Percentiles rank a stretch among this genome's conserved stretches.
phyloP scores from a whole-genome alignment of 1,284 basidiomycete species.

The Leccinum subrobustum region DNA sequence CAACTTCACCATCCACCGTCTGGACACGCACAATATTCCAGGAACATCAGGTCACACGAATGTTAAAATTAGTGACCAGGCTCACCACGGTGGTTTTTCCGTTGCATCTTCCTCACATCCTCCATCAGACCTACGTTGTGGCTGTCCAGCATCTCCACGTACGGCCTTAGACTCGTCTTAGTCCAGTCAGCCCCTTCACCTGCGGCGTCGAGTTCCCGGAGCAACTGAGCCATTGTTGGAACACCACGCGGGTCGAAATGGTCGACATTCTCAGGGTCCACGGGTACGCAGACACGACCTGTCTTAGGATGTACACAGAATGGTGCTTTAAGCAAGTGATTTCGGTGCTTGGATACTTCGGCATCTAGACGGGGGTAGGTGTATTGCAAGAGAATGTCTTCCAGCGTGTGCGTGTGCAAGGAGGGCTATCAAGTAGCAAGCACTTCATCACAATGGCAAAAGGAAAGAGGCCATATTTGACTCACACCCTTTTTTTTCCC shows the following conservation, averaged over 20 bases:
- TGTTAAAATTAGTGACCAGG: neutral
- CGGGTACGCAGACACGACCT: constrained; percentile 92
- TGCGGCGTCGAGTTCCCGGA: constrained; percentile 72
- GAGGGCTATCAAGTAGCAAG: constrained; percentile 35
- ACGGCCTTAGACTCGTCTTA: constrained; percentile 79
- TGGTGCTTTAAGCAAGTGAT: constrained; percentile 97
- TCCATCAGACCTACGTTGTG: constrained; percentile 65
- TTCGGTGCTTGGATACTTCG: constrained; percentile 96
- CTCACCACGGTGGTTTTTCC: constrained; percentile 33
- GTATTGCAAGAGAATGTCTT: constrained; percentile 92
- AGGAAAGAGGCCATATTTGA: neutral
- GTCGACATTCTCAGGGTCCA: constrained; percentile 78
- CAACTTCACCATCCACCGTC: constrained; percentile 27
- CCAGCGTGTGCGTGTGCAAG: constrained; percentile 53
- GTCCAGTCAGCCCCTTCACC: constrained; percentile 59
- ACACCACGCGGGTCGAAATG: constrained; percentile 85
- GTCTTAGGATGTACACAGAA: constrained; percentile 98
- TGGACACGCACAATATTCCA: neutral
- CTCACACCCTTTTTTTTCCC: constrained; percentile 27
- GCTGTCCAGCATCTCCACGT: constrained; percentile 86
- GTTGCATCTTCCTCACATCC: constrained; percentile 53
- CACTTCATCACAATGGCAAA: constrained; percentile 5
- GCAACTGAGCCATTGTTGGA: constrained; percentile 83
- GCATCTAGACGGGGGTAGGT: constrained; percentile 96
- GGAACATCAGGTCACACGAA: constrained; percentile 1